Evolutionary conservation across 441 rosid species (phyloP), one percentile per base, ranked within the genome.

Genomic region (Cnidoscolus chayamansa): DNA sequence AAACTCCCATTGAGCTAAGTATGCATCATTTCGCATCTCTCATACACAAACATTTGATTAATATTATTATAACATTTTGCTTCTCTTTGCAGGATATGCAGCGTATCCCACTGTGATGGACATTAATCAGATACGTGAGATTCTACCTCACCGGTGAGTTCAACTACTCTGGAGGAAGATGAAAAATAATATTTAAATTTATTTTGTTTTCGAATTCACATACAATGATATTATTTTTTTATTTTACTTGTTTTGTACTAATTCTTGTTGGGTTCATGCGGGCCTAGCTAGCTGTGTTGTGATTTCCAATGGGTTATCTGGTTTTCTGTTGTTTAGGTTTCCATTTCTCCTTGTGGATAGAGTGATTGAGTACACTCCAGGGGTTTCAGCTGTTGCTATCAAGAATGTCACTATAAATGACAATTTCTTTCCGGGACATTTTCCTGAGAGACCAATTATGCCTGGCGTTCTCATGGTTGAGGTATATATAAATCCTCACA

Each of bases 381-480:
- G 94, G 63, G 92, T 90, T 76, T 93, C 98, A 1, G 93, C 87
- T 80, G 94, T 91, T 79, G 96, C 85, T 68, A 91, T 93, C 35
- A 93, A 93, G 89, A 93, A 93, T 66, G 98, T 93, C 68, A 93
- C 96, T 0, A 91, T 91, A 40, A 93, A 93, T 80, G 97, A 93
- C 78, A 91, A 88, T 81, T 93, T 93, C 72, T 93, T 93, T 72
- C 97, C 97, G 66, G 98, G 98, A 0, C 98, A 93, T 79, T 93
- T 93, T 77, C 98, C 97, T 35, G 92, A 87, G 63, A 86, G 96
- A 77, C 96, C 98, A 20, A 93, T 89, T 43, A 88, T 93, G 98
- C 97, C 97, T 77, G 97, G 96, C 74, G 97, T 91, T 78, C 97
- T 93, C 73, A 93, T 91, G 91, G 84, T 91, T 78, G 98, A 93